Percentiles rank a stretch among this genome's conserved stretches.
These are phyloP conservation scores for Sistotremastrum suecicum DNA, from an alignment of 768 basidiomycete species.

Conservation along the genomic window DNA sequence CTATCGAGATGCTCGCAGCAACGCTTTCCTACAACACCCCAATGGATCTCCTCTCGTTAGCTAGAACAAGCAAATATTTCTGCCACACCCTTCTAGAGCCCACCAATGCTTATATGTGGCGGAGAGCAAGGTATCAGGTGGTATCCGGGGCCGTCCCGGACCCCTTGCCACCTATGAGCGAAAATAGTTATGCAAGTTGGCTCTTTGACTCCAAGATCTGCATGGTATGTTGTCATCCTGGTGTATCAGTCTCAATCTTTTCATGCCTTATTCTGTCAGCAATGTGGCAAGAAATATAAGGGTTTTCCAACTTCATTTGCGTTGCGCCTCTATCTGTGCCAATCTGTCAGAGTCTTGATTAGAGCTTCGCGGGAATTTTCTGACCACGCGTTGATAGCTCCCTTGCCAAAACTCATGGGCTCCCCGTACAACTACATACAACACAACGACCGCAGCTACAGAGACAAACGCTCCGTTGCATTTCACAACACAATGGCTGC, in stretches of 20 bases:
- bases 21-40: conserved; percentile 40
- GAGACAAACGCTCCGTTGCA: no score
- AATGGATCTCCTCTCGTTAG: conserved; percentile 41
- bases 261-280: conserved; percentile 1
- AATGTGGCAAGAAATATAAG: conserved; percentile 10
- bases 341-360: no score
- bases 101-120: conserved; percentile 44
- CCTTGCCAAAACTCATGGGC: no score
- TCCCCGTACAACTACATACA: no score
- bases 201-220: conserved; percentile 46
- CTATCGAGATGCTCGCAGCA: conserved; percentile 52
- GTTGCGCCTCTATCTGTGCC: no score
- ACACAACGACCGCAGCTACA: no score
- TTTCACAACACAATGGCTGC: no score
- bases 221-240: conserved; percentile 24
- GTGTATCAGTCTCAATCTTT: background rate
- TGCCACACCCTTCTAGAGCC: conserved; percentile 33
- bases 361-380: no score
- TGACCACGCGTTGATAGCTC: no score
- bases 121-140: conserved; percentile 27
- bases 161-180: conserved; percentile 30
- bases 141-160: conserved; percentile 25
- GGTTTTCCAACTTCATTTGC: background rate
- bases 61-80: conserved; percentile 42
- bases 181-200: conserved; percentile 49